Evolutionary conservation across 352 stramenopile genomes (phyloP), one percentile per base, ranked within the genome.

Genomic region (Phytophthora ramorum): DNA sequence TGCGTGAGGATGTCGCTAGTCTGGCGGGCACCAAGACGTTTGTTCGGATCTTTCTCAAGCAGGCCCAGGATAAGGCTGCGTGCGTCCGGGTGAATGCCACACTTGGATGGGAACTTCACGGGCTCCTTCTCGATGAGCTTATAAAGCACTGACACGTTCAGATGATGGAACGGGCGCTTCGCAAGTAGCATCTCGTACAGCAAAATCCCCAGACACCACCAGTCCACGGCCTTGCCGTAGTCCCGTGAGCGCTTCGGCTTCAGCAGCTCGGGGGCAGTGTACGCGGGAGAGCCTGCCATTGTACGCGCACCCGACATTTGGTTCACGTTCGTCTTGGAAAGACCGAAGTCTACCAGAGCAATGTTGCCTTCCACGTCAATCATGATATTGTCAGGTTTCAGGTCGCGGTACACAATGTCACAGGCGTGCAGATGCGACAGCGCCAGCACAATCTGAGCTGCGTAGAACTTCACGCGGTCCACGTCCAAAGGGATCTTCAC

Each of bases 311-410:
- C 87, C 38, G 73, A 91, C 58, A 96, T 82, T 55, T 90, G 85
- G 40, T 86, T 87, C 34, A 98, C 89, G 51, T 93, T 97, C 7
- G 94, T 96, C 73, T 98, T 98, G 30, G 85, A 94, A 2, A 98
- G 69, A 5, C 96, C 96, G 67, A 98, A 98, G 61, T 98, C 96
- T 2, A 98, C 95, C 9, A 98, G 71, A n/a, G 92, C 90, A 19
- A 98, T 81, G 70, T 98, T 97, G 44, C 93, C 95, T 34, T 96
- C 89, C 8, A 93, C 80, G 69, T 98, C 96, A 46, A 98, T 89
- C 75, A 98, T 96, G 47, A 98, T 92, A 71, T 99, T 98, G 65
- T 98, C 94, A 2, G 96, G 96, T 61, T 99, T 99, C 19, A 99
- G 69, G 59, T 99, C 96, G 51, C 92, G 87, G 73, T 98, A 98